These are phyloP conservation scores for Globisporangium alternatum DNA, from an alignment of 352 stramenopile genomes.

Conservation along the genomic window DNA sequence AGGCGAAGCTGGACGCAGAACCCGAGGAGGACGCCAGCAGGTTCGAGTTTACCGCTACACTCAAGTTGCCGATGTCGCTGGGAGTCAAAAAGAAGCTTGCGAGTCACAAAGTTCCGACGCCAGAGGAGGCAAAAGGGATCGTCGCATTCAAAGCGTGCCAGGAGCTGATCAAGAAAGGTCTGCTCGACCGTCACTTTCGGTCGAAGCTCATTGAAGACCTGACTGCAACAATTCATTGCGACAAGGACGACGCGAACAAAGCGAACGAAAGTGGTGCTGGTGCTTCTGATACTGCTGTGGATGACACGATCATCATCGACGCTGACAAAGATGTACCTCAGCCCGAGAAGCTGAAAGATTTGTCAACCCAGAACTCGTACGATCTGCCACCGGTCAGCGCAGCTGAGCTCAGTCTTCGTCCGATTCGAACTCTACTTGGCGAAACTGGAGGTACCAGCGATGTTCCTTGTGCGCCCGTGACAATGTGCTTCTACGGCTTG, in stretches of 20 bases:
- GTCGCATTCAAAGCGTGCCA: constrained; percentile 80
- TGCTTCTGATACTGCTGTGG: neutral
- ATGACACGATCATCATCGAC: constrained; percentile 35
- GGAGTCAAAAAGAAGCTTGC: constrained; percentile 61
- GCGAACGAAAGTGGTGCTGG: neutral
- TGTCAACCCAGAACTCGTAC: constrained; percentile 82
- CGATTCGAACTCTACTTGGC: constrained; percentile 51
- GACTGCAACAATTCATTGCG: constrained; percentile 32
- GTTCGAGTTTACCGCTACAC: constrained; percentile 62
- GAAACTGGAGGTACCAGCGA: constrained; percentile 4
- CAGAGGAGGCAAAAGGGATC: constrained; percentile 74
- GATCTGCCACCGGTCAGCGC: constrained; percentile 81
- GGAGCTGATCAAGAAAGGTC: constrained; percentile 62
- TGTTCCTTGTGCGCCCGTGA: constrained; percentile 30
- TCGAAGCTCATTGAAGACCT: constrained; percentile 66
- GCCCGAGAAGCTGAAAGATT: constrained; percentile 41
- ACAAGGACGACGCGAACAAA: constrained; percentile 16
- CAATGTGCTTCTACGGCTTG: constrained; percentile 82
- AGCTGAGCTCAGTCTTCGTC: constrained; percentile 56
- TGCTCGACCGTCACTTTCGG: constrained; percentile 68
- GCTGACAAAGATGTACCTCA: constrained; percentile 14
- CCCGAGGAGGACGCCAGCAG: constrained; percentile 21
- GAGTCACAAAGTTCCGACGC: constrained; percentile 57
- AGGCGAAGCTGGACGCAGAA: constrained; percentile 20
- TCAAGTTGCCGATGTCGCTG: constrained; percentile 56